Conservation (phyloP, 2,329 filamentous ascomycete genomes). For the Neofusicoccum umdonicola region DNA sequence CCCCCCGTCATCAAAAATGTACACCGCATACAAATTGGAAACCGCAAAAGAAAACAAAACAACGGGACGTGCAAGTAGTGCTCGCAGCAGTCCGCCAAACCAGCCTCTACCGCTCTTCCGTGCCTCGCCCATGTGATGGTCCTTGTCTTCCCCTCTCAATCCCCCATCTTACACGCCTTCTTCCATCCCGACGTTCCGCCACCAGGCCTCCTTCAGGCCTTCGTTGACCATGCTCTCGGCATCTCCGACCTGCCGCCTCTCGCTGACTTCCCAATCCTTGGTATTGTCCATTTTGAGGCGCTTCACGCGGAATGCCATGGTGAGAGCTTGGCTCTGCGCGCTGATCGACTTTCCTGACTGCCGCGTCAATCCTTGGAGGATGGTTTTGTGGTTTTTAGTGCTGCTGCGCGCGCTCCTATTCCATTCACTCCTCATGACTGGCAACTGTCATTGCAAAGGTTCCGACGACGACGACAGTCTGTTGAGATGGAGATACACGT, state of each 20-base stretch:
- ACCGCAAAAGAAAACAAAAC: not conserved
- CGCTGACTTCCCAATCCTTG: constrained; percentile 66
- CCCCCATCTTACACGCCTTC: constrained; percentile 2
- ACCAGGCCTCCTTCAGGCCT: constrained; percentile 35
- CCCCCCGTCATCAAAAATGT: not conserved
- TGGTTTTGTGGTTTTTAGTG: constrained; percentile 28
- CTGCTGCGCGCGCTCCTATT: constrained; percentile 35
- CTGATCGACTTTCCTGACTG: constrained; percentile 23
- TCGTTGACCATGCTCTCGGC: constrained; percentile 70
- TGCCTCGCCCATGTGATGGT: not conserved
- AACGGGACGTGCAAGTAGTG: not conserved
- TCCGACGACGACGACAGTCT: constrained; percentile 92
- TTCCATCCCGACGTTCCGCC: constrained; percentile 50
- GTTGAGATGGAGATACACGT: constrained; percentile 97
- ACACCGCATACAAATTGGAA: not conserved
- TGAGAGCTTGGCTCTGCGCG: constrained; percentile 23
- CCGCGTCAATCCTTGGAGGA: constrained; percentile 62
- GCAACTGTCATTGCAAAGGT: constrained; percentile 88
- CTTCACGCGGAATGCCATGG: constrained; percentile 50
- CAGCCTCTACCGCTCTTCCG: not conserved
- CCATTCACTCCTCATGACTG: constrained; percentile 78
- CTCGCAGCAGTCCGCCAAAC: not conserved
- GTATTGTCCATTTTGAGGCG: constrained; percentile 61
- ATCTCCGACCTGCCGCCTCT: constrained; percentile 88
- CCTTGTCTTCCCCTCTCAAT: not conserved